Evolutionary conservation across 805 yeast species (phyloP).

Genomic region (baker's yeast (Saccharomyces cerevisiae)): DNA sequence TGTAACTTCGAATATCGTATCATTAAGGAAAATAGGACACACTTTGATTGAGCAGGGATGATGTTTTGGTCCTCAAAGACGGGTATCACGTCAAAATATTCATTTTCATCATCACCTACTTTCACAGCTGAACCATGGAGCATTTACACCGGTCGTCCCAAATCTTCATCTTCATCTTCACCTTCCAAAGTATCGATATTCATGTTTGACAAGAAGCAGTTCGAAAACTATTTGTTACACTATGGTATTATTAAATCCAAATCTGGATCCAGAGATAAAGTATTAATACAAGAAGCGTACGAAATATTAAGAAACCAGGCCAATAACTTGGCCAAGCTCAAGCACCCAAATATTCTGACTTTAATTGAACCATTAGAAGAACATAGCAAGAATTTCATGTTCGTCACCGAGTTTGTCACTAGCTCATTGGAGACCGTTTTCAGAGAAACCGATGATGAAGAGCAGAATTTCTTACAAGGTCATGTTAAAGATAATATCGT

Average conservation of each 20-base stretch:
- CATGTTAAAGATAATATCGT: conserved; percentile 59
- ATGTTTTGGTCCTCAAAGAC: conserved; percentile 33
- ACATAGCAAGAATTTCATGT: conserved; percentile 63
- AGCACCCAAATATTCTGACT: conserved; percentile 82
- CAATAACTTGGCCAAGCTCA: conserved; percentile 62
- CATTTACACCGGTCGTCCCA: conserved; percentile 74
- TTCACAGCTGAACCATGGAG: conserved; percentile 78
- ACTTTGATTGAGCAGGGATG: conserved; percentile 4
- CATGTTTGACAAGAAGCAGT: conserved; percentile 72
- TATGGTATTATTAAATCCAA: conserved; percentile 43
- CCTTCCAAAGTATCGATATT: conserved; percentile 63
- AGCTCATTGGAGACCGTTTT: conserved; percentile 43
- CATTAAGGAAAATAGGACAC: not conserved
- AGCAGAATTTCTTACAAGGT: conserved; percentile 28
- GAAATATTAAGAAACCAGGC: conserved; percentile 62
- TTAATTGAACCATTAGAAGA: conserved; percentile 87
- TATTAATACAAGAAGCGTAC: conserved; percentile 50
- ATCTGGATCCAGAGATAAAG: conserved; percentile 32
- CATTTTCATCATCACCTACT: conserved; percentile 60
- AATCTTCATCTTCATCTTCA: conserved; percentile 38
- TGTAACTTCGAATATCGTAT: not conserved
- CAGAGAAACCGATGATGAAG: conserved; percentile 23
- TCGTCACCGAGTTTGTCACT: conserved; percentile 76
- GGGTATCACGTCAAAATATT: conserved; percentile 60
- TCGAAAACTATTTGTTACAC: conserved; percentile 47